Base-by-base conservation (phyloP, 1,284 basidiomycete species). In the Ustilago sp. region DNA sequence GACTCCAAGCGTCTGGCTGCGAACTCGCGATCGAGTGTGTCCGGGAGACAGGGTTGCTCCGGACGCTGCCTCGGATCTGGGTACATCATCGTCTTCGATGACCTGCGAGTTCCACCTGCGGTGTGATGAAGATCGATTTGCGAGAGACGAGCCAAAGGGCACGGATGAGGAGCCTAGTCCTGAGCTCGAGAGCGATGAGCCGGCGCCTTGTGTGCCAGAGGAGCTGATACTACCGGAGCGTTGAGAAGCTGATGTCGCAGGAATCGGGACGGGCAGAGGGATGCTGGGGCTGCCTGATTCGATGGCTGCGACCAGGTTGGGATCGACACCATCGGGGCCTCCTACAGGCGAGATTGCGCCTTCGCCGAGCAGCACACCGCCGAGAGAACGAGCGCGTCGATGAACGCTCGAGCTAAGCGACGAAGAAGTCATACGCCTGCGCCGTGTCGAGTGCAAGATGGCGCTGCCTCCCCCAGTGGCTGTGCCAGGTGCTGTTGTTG, bases 311-410 rank as follows among this genome's bases (percentile, higher is more conserved):
- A 85, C 77, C 11, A 85, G 66, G 15, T 78, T 77, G 0, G 84
- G 84, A 64, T 85, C 84, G 11, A 85, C 83, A 28, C 84, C 84
- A 35, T 85, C 84, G 4, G 83, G 82, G 8, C 84, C 84, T 39
- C 84, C 84, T 11, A 85, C 69, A 7, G 84, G 79, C 41, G 84
- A 81, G 53, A 77, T 57, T 32, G 72, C 65, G 31, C 75, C 68
- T 43, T 78, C 77, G 15, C 78, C 74, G 8, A 83, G 64, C 34
- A 81, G 60, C 11, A 67, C 69, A 17, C 79, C 81, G 23, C 80
- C 81, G 11, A 83, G 73, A 7, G 84, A 85, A n/a, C 80, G 75
- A 12, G 83, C 78, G 38, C 84, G 75, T 6, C 84, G 77, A 71
- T 85, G 84, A 28, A 73, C 66, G 65, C 71, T 80, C 17, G 71